phyloP scores from a whole-genome alignment of 176 grass and related monocot genomes.

The Hyparrhenia diplandra region DNA sequence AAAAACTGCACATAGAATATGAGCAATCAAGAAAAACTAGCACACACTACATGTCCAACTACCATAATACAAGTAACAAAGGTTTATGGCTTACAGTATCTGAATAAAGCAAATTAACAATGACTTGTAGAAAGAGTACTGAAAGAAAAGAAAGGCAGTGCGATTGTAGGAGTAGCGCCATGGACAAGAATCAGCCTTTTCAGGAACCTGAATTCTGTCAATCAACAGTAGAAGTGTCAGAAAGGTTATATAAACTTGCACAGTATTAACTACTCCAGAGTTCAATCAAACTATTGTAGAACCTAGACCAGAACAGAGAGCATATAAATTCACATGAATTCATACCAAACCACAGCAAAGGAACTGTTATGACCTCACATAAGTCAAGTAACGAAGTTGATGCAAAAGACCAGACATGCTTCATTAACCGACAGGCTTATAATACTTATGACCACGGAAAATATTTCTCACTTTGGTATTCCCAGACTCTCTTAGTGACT shows the following conservation, averaged over 20 bases:
- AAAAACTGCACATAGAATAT: constrained; percentile 65
- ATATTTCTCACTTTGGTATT: background rate
- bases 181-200: constrained; percentile 98
- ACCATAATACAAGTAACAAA: constrained; percentile 15
- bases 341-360: background rate
- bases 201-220: constrained; percentile 88
- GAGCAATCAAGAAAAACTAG: constrained; percentile 28
- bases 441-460: background rate
- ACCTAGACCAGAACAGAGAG: background rate
- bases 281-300: background rate
- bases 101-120: constrained; percentile 98
- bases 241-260: background rate
- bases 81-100: constrained; percentile 78
- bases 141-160: constrained; percentile 89
- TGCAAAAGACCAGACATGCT: background rate
- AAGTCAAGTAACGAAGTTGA: background rate
- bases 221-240: constrained; percentile 15
- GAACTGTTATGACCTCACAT: background rate
- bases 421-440: background rate
- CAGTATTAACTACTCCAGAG: background rate
- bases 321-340: background rate
- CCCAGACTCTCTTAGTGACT: background rate
- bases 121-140: constrained; percentile 99
- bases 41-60: background rate
- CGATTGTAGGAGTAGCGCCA: constrained; percentile 95